Percentiles rank a stretch among this genome's conserved stretches.
These are phyloP conservation scores for Talaromyces sp. DNA, from an alignment of 2,329 filamentous ascomycete genomes.

Conservation along the genomic window DNA sequence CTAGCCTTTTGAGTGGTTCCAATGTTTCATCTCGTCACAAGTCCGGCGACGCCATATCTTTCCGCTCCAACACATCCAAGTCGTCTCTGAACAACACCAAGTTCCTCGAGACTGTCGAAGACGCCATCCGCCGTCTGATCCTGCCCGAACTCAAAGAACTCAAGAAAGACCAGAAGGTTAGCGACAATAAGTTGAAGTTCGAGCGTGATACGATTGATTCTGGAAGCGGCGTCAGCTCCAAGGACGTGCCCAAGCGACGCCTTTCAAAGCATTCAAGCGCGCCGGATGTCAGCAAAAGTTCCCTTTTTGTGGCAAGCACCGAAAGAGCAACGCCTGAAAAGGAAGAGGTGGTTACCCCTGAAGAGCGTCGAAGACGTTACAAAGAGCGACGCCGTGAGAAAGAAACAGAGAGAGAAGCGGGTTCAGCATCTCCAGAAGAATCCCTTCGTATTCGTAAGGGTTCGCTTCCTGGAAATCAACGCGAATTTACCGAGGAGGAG, in stretches of 20 bases:
- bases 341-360: constrained; percentile 56
- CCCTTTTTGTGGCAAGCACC: constrained; percentile 54
- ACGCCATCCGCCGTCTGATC: constrained; percentile 84
- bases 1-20: constrained; percentile 59
- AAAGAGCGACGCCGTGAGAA: constrained; percentile 55
- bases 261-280: constrained; percentile 61
- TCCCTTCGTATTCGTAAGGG: constrained; percentile 43
- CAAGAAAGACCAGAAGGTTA: constrained; percentile 82
- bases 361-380: constrained; percentile 48
- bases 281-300: constrained; percentile 60
- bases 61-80: constrained; percentile 54
- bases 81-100: constrained; percentile 91
- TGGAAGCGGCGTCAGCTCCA: constrained; percentile 57
- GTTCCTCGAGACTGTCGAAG: constrained; percentile 84
- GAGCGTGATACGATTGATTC: constrained; percentile 59
- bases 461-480: constrained; percentile 38
- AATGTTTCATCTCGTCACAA: constrained; percentile 53
- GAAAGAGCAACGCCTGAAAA: constrained; percentile 53
- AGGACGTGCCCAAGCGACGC: constrained; percentile 53
- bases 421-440: constrained; percentile 48
- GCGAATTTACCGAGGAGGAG: constrained; percentile 49
- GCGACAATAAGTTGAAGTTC: constrained; percentile 67
- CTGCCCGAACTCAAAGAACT: constrained; percentile 87
- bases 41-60: constrained; percentile 57
- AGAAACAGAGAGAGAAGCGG: constrained; percentile 50